Evolutionary conservation across 805 yeast species (phyloP), one percentile per base, ranked within the genome.

Genomic region (Brettanomyces bruxellensis): DNA sequence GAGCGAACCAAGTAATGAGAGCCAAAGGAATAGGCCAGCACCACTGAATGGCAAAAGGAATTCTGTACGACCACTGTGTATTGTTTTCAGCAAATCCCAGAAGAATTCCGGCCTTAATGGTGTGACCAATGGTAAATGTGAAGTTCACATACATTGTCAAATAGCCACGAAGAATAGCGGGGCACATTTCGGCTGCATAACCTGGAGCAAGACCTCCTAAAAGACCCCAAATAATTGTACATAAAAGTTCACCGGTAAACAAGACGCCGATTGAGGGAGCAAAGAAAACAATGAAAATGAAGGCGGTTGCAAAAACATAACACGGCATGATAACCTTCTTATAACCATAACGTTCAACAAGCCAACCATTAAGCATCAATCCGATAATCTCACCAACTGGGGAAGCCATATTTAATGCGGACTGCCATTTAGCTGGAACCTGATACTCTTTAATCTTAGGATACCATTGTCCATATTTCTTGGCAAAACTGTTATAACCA

Each of bases 391-490:
- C 56, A 49, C 69, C 67, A 28, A 55, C 61, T n/a, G 52, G 35
- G 4, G 64, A 55, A 41, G 49, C 62, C 46, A 69, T 68, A 30
- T 58, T 49, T 34, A 71, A 57, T 14, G 68, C 73, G 32, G 71
- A 69, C 50, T 72, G 78, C 76, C 76, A 72, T 24, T 60, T 55
- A 18, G 70, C 64, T n/a, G 66, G 62, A 6, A 73, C 49, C 45
- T 68, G 69, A 44, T 60, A 68, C 28, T 28, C 32, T 9, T 28
- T 28, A 28, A 46, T 39, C 4, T 53, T 59, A 4, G 49, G 57
- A 40, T 57, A 62, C 24, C 53, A 54, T 8, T 60, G 59, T 51
- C 54, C 56, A 53, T 51, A 61, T 52, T 53, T 76, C 68, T 56
- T 28, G 54, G 64, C 66, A 66, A 58, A 55, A 61, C 51, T 54